These are phyloP conservation scores for Euphorbia schlechtendalii DNA, from an alignment of 441 rosid genomes.

Conservation along the genomic window DNA sequence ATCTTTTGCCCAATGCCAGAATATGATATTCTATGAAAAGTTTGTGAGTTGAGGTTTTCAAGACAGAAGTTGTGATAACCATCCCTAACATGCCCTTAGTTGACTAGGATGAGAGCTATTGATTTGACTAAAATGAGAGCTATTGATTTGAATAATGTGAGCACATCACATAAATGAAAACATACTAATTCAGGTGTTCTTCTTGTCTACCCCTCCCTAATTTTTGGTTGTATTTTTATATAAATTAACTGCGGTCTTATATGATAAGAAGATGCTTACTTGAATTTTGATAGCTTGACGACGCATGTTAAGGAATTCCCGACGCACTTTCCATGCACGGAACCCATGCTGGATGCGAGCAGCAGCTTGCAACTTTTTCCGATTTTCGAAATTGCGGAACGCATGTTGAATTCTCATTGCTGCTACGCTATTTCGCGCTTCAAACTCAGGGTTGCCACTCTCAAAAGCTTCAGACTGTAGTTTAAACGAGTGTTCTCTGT, in stretches of 20 bases:
- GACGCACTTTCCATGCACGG: slow-evolving; percentile 79
- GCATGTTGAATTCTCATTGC: slow-evolving; percentile 97
- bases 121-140: neutral
- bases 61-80: too few relatives aligned
- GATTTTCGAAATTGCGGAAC: slow-evolving; percentile 55
- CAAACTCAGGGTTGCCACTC: slow-evolving; percentile 54
- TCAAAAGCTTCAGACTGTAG: slow-evolving; percentile 45
- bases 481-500: slow-evolving; percentile 76
- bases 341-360: slow-evolving; percentile 77
- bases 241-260: slow-evolving; percentile 1
- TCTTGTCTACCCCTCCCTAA: neutral
- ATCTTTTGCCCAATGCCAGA: too few relatives aligned
- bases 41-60: too few relatives aligned
- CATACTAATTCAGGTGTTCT: neutral
- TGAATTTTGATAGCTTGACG: slow-evolving; percentile 71
- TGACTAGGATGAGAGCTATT: neutral
- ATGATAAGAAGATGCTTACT: slow-evolving; percentile 39
- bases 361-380: slow-evolving; percentile 81
- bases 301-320: slow-evolving; percentile 68
- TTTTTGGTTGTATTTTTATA: neutral
- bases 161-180: neutral
- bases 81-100: too few relatives aligned
- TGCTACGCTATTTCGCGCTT: slow-evolving; percentile 68
- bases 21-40: too few relatives aligned
- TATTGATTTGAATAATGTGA: neutral